Conservation (phyloP, 345 rosid species). For the Corchorus olitorius region DNA sequence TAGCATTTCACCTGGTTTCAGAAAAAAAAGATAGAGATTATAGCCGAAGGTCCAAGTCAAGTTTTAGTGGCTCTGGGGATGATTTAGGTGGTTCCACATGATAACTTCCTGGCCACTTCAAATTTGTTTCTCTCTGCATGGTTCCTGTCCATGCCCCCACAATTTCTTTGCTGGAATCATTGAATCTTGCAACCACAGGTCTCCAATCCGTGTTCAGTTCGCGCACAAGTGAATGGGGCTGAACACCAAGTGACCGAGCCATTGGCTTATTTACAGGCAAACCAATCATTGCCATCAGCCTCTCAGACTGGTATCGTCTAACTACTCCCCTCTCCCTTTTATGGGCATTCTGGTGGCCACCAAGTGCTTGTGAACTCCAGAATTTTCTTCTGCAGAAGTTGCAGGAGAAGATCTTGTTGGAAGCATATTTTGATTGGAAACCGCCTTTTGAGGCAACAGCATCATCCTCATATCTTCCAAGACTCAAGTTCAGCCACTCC, state of each 20-base stretch:
- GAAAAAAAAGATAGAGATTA: background rate
- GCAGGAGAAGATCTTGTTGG: constrained; percentile 37
- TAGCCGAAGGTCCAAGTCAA: constrained; percentile 39
- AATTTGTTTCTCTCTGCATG: constrained; percentile 31
- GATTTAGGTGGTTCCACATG: constrained; percentile 24
- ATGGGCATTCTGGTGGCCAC: constrained; percentile 59
- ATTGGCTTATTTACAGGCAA: constrained; percentile 25
- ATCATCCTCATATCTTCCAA: background rate
- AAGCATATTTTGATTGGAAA: constrained; percentile 2
- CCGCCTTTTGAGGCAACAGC: background rate
- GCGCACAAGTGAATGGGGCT: constrained; percentile 43
- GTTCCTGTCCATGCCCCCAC: constrained; percentile 24
- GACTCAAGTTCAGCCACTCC: constrained; percentile 12
- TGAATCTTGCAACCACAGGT: constrained; percentile 25
- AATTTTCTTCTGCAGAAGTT: constrained; percentile 51
- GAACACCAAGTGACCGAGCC: constrained; percentile 35
- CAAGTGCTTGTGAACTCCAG: constrained; percentile 53
- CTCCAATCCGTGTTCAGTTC: constrained; percentile 31
- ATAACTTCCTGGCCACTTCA: constrained; percentile 49
- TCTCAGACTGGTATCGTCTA: constrained; percentile 34
- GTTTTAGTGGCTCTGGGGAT: constrained; percentile 25
- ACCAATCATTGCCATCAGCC: constrained; percentile 29
- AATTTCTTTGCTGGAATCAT: constrained; percentile 21
- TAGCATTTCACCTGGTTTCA: background rate
- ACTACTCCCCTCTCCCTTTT: constrained; percentile 45